phyloP scores from a whole-genome alignment of 768 basidiomycete genomes.

The Mrakia blollopis region DNA sequence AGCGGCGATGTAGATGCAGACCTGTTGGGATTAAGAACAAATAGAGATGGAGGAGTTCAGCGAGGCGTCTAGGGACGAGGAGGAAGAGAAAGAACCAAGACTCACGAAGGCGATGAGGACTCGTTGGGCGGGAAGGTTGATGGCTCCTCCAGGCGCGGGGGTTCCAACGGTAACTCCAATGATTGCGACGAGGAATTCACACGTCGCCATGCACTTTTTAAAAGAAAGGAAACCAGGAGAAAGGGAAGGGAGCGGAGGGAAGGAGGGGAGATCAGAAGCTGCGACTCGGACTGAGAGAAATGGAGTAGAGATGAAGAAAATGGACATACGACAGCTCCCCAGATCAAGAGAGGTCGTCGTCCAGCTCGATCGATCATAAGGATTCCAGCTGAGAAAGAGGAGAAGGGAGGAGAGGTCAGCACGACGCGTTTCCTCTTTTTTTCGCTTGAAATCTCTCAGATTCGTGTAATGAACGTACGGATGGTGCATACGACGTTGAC shows the following conservation, averaged over 20 bases:
- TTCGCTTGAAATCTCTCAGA: too few species aligned
- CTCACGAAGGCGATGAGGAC: constrained; percentile 53
- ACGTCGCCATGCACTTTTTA: constrained; percentile 85
- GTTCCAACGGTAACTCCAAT: constrained; percentile 36
- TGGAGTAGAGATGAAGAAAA: too few species aligned
- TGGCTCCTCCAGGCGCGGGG: constrained; percentile 38
- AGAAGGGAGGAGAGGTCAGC: background rate
- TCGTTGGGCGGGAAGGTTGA: constrained; percentile 58
- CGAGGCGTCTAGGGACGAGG: too few species aligned
- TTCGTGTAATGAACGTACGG: too few species aligned
- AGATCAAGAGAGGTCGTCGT: constrained; percentile 70
- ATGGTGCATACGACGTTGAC: constrained; percentile 55
- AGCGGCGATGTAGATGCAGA: constrained; percentile 35
- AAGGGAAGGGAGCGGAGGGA: too few species aligned
- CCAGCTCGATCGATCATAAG: constrained; percentile 76
- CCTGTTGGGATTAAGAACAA: too few species aligned
- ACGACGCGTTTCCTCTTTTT: too few species aligned
- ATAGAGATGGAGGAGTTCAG: too few species aligned
- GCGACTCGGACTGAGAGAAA: too few species aligned
- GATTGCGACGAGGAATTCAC: constrained; percentile 60
- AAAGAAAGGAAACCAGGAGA: too few species aligned
- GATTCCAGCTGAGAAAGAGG: constrained; percentile 53
- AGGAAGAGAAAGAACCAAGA: too few species aligned
- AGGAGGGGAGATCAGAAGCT: too few species aligned
- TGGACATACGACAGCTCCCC: constrained; percentile 70